These are phyloP conservation scores for Aureobasidium sp. DNA, from an alignment of 2,329 filamentous ascomycete species.

Conservation along the genomic window DNA sequence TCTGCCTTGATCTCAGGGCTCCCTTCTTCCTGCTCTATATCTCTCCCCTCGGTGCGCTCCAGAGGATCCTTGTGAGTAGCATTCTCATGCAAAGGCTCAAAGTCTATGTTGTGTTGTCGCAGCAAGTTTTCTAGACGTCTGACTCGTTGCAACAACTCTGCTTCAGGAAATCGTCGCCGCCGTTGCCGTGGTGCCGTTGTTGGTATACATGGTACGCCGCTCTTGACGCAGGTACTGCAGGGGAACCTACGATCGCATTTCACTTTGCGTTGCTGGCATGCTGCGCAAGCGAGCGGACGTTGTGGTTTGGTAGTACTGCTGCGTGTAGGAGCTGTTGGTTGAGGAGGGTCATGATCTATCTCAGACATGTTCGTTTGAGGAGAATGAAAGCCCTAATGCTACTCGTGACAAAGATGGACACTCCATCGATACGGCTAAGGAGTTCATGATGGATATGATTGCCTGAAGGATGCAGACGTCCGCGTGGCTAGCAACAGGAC, in stretches of 20 bases:
- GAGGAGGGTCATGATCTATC: not conserved
- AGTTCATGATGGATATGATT: not conserved
- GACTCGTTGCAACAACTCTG: conserved; percentile 60
- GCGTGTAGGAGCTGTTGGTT: not conserved
- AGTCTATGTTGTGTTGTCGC: conserved; percentile 56
- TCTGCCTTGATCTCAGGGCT: conserved; percentile 15
- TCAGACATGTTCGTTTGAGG: not conserved
- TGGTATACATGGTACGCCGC: conserved; percentile 47
- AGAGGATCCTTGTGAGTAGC: not conserved
- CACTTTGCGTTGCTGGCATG: conserved; percentile 69
- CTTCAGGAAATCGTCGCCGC: conserved; percentile 57
- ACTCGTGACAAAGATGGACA: not conserved
- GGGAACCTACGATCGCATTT: conserved; percentile 61
- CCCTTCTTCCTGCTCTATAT: not conserved
- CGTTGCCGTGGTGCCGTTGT: conserved; percentile 39
- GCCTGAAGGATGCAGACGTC: not conserved
- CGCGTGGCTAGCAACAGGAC: too few relatives aligned
- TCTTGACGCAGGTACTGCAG: conserved; percentile 59
- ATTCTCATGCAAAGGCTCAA: conserved; percentile 50
- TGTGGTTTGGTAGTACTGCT: not conserved
- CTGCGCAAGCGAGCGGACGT: conserved; percentile 45
- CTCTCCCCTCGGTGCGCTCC: not conserved
- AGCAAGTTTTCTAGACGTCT: conserved; percentile 60
- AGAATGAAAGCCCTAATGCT: not conserved
- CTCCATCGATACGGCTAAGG: not conserved